phyloP scores from a whole-genome alignment of 1,284 basidiomycete genomes.

The Ustilago loliicola region DNA sequence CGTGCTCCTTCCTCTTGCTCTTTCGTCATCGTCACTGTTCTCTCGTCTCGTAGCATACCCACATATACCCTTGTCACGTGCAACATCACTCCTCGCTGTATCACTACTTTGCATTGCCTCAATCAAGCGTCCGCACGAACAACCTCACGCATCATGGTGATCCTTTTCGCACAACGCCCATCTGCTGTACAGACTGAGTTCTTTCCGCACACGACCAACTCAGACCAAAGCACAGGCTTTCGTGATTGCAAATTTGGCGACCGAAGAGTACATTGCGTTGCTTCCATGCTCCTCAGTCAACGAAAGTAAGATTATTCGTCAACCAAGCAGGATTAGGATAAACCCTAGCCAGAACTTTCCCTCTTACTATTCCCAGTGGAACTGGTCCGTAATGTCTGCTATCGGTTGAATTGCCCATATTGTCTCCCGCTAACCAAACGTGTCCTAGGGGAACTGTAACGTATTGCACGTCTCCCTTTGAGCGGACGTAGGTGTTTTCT shows the following conservation, averaged over 20 bases:
- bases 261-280: too few relatives aligned
- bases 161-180: not conserved
- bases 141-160: not conserved
- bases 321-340: constrained; percentile 48
- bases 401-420: constrained; percentile 84
- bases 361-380: constrained; percentile 83
- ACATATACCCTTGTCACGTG: not conserved
- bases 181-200: not conserved
- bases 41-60: constrained; percentile 4
- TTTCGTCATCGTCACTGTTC: too few relatives aligned
- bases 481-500: constrained; percentile 28
- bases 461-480: constrained; percentile 49
- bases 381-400: constrained; percentile 92
- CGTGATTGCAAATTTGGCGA: too few relatives aligned
- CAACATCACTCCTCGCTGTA: not conserved
- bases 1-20: not conserved
- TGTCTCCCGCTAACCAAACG: constrained; percentile 94
- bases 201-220: too few relatives aligned
- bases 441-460: constrained; percentile 55
- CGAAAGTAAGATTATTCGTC: constrained; percentile 17
- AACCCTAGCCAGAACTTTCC: constrained; percentile 79
- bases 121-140: not conserved
- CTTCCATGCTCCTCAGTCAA: constrained; percentile 16
- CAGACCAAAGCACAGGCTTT: too few relatives aligned
- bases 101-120: not conserved